Evolutionary conservation across 2,329 filamentous ascomycete species (phyloP).

Genomic region (Aspergillus fischeri): DNA sequence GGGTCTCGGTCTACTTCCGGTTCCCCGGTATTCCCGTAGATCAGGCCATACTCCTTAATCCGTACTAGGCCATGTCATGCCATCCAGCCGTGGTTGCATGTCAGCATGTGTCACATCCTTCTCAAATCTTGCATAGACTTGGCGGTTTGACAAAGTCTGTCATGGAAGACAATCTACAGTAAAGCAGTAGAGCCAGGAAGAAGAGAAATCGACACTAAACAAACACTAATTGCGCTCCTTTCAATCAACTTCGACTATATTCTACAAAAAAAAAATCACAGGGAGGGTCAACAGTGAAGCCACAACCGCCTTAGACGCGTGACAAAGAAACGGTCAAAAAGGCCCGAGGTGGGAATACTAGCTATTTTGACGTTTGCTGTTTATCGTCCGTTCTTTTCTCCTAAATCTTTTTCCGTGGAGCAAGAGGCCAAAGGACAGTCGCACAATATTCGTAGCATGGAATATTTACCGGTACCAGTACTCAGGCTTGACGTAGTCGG

Average conservation of each 20-base stretch:
- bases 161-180: not conserved
- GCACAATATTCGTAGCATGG: conserved; percentile 14
- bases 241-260: conserved; percentile 27
- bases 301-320: not conserved
- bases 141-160: not conserved
- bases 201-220: conserved; percentile 6
- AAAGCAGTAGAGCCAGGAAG: not conserved
- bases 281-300: conserved; percentile 13
- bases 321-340: not conserved
- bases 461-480: conserved; percentile 67
- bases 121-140: not conserved
- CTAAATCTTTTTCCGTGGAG: not conserved
- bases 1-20: not conserved
- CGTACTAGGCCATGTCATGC: not conserved
- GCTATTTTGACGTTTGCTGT: not conserved
- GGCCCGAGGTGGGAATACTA: not conserved
- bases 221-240: conserved; percentile 15
- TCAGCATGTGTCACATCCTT: not conserved
- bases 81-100: not conserved
- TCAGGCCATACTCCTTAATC: not conserved
- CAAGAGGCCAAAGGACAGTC: conserved; percentile 6
- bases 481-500: conserved; percentile 91
- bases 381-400: not conserved
- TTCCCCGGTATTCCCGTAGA: not conserved
- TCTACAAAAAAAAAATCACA: conserved; percentile 21